Base-by-base conservation (phyloP, 805 yeast genomes). In the Cyberlindnera misumaiensis region DNA sequence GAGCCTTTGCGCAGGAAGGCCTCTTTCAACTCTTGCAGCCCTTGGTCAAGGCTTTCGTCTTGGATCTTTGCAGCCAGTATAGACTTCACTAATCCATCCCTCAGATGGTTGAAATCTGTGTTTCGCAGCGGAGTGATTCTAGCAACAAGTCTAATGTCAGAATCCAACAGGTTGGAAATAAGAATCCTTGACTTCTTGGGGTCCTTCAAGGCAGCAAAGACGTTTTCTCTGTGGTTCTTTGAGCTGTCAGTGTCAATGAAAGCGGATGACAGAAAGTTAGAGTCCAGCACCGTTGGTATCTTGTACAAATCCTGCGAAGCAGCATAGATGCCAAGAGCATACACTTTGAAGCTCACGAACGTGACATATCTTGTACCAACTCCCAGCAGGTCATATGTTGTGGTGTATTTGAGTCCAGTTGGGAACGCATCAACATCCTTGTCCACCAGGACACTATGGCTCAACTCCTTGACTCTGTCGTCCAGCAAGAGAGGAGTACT, bases 1-100 rank as follows among this genome's bases (percentile, higher is more conserved):
- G 85, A 72, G 15, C 87, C 83, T 51, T 75, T 79, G 43, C 75
- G 67, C 4, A 70, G 64, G 52, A 88, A 84, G 1, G 74, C 76
- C 4, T 59, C 62, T 51, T 83, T 73, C 41, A 89, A 59, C 54
- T 85, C 78, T 29, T 73, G 76, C 11, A 89, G 60, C 1, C 96
- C 96, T 10, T 60, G 60, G n/a, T 67, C 67, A n/a, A 73, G 56
- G 17, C 58, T 63, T 3, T 68, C 75, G 25, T 63, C 63, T 28
- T 70, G 63, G 6, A 67, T 61, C 47, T 77, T 77, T 37, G 81
- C 74, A 27, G 86, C 82, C 58, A 80, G 67, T 34, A 86, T 73
- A 0, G 95, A 77, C 56, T 89, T 81, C 35, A 87, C 73, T 44
- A 93, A 73, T 0, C 97, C 97, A 55, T 93, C 97, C 47, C 83